Percentiles rank a stretch among this genome's conserved stretches.
phyloP scores from a whole-genome alignment of 805 yeast species.

The Candida nanaspora region DNA sequence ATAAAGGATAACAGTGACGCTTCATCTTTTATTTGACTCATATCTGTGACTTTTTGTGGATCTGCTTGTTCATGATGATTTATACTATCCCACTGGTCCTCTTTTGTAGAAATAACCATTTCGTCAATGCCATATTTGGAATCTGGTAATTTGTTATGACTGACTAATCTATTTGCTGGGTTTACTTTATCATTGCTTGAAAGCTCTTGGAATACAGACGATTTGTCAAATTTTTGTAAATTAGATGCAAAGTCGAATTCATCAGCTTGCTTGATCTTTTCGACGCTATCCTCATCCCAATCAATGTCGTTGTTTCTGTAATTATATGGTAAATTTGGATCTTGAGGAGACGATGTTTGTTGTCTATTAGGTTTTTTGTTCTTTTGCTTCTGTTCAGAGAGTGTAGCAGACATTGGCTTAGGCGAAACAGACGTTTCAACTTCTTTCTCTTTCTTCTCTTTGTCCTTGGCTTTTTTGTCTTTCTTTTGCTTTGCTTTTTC shows the following conservation, averaged over 20 bases:
- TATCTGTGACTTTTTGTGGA: too few relatives aligned
- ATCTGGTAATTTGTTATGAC: constrained; percentile 53
- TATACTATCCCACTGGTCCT: constrained; percentile 49
- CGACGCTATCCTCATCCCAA: constrained; percentile 43
- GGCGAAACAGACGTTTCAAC: constrained; percentile 3
- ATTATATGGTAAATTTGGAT: constrained; percentile 14
- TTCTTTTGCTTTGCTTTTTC: constrained; percentile 6
- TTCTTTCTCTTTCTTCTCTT: constrained; percentile 3
- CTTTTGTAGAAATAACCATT: constrained; percentile 52
- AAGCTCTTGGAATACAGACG: constrained; percentile 71
- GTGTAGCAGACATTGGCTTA: too few relatives aligned
- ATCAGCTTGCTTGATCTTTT: constrained; percentile 37
- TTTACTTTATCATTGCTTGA: constrained; percentile 54
- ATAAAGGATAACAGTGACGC: background rate
- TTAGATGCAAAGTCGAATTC: constrained; percentile 87
- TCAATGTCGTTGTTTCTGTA: constrained; percentile 27
- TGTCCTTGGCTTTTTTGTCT: constrained; percentile 3
- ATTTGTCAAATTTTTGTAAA: constrained; percentile 75
- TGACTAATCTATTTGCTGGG: constrained; percentile 60
- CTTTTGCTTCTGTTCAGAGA: constrained; percentile 9
- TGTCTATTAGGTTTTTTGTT: constrained; percentile 1
- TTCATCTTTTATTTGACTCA: background rate
- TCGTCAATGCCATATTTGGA: constrained; percentile 63
- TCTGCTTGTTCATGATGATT: background rate
- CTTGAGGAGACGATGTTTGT: constrained; percentile 5